Conservation (phyloP, 257 asterid genomes). For the Solanum ossicruentum region DNA sequence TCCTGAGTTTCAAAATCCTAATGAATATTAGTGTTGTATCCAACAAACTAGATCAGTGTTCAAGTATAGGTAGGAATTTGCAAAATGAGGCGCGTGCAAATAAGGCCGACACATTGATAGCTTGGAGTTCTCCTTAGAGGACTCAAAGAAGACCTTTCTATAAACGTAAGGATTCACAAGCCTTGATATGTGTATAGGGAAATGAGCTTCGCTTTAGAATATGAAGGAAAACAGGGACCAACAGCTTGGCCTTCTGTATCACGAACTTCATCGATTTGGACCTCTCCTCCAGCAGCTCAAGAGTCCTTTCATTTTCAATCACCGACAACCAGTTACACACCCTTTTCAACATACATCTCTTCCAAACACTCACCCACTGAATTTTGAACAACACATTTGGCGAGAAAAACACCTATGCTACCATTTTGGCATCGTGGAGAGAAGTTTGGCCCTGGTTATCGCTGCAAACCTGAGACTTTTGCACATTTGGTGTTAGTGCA, state of each 20-base stretch:
- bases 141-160: background rate
- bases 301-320: background rate
- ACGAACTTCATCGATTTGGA: background rate
- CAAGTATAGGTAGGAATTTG: background rate
- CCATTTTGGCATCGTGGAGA: background rate
- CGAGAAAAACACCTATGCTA: background rate
- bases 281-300: background rate
- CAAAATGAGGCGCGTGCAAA: background rate
- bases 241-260: background rate
- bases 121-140: background rate
- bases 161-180: background rate
- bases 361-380: background rate
- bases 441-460: too few relatives aligned
- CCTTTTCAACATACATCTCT: background rate
- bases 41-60: background rate
- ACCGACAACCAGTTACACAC: background rate
- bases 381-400: background rate
- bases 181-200: background rate
- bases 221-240: background rate
- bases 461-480: background rate
- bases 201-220: background rate
- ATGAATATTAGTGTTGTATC: background rate
- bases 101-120: background rate
- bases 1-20: background rate
- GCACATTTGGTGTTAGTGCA: background rate